Evolutionary conservation across 768 basidiomycete species (phyloP).

Genomic region (Dentipellis sp.): DNA sequence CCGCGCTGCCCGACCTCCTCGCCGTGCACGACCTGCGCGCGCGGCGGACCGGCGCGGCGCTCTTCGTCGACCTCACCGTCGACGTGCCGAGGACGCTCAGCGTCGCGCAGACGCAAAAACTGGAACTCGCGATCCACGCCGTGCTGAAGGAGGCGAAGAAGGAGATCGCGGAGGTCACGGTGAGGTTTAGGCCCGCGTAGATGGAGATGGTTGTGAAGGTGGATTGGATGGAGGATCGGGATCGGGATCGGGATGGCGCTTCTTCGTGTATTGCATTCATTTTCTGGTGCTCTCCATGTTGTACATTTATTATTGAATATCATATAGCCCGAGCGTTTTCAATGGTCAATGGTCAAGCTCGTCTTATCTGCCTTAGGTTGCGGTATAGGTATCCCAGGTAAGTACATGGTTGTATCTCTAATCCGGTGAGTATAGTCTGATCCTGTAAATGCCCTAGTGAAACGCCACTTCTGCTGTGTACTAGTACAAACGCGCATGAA

Average conservation of each 20-base stretch:
- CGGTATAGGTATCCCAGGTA: no score
- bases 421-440: not conserved
- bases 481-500: not conserved
- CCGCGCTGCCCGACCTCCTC: constrained; percentile 17
- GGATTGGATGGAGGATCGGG: no score
- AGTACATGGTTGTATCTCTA: no score
- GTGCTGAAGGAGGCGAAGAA: constrained; percentile 46
- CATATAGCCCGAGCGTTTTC: not conserved
- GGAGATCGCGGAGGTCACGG: constrained; percentile 65
- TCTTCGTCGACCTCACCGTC: constrained; percentile 77
- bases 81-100: constrained; percentile 53
- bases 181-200: constrained; percentile 29
- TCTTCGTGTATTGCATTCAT: not conserved
- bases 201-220: no score
- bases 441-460: not conserved
- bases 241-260: no score
- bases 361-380: no score
- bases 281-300: not conserved
- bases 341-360: no score
- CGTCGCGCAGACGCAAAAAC: constrained; percentile 42
- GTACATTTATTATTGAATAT: not conserved
- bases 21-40: constrained; percentile 54
- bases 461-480: not conserved
- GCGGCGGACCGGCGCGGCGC: constrained; percentile 68
- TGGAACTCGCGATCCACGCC: constrained; percentile 54